Percentiles rank a stretch among this genome's conserved stretches.
Evolutionary conservation across 1,284 basidiomycete species (phyloP).

Genomic region (Irpex sp.): DNA sequence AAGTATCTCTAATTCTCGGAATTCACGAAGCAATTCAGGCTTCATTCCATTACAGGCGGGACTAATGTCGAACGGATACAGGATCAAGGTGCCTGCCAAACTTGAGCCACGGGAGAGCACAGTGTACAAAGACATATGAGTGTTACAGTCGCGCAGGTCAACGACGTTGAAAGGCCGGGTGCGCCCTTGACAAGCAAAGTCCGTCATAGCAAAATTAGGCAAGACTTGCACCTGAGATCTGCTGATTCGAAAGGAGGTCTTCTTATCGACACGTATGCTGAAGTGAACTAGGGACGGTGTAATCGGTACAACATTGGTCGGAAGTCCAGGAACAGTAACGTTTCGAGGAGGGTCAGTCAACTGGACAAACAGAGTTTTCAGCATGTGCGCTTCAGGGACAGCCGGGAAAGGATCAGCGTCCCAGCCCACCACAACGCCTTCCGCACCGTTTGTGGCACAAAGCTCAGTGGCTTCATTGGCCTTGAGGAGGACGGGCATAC

Average conservation of each 20-base stretch:
- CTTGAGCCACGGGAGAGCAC: neutral
- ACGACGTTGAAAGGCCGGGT: neutral
- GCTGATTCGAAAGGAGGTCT: neutral
- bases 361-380: neutral
- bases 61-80: neutral
- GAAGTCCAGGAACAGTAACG: neutral
- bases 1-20: neutral
- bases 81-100: neutral
- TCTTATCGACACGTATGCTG: neutral
- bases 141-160: neutral
- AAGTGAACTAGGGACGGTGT: neutral
- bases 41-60: neutral
- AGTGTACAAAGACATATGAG: neutral
- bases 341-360: neutral
- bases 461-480: slow-evolving; percentile 32
- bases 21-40: neutral
- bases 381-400: neutral
- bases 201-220: neutral
- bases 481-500: slow-evolving; percentile 35
- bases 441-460: slow-evolving; percentile 36
- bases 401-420: slow-evolving; percentile 1
- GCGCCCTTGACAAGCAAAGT: neutral
- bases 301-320: neutral
- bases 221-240: neutral
- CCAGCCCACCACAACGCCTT: slow-evolving; percentile 30